Percentiles rank a stretch among this genome's conserved stretches.
These are phyloP conservation scores for Cicer judaicum DNA, from an alignment of 306 rosid species.

Conservation along the genomic window DNA sequence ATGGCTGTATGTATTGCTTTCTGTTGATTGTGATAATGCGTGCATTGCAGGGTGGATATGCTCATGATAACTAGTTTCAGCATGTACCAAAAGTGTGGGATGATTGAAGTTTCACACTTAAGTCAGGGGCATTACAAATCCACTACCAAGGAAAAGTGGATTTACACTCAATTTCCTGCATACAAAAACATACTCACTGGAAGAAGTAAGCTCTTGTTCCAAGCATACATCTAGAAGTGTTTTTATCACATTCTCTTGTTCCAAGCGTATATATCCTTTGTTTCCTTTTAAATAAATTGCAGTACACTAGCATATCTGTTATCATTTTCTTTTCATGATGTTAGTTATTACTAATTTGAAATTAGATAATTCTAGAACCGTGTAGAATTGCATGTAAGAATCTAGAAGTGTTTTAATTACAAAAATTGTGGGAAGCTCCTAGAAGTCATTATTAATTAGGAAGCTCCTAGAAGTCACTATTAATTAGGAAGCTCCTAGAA, in stretches of 20 bases:
- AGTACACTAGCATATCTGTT: neutral
- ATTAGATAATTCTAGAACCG: no score
- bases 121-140: slow-evolving; percentile 34
- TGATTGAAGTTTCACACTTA: slow-evolving; percentile 44
- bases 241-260: slow-evolving; percentile 16
- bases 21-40: slow-evolving; percentile 14
- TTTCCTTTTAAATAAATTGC: slow-evolving; percentile 9
- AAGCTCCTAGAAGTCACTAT: no score
- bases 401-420: no score
- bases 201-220: slow-evolving; percentile 44
- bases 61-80: slow-evolving; percentile 46
- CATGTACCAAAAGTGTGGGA: slow-evolving; percentile 45
- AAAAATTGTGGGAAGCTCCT: no score
- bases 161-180: slow-evolving; percentile 43
- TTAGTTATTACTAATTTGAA: no score
- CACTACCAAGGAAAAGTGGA: slow-evolving; percentile 32
- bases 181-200: slow-evolving; percentile 19
- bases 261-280: neutral
- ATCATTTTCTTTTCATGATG: neutral
- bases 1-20: neutral
- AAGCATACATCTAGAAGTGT: slow-evolving; percentile 6
- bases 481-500: no score
- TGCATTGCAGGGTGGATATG: slow-evolving; percentile 48
- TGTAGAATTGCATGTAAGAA: no score
- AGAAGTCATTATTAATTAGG: no score